These are phyloP conservation scores for Pichia scutulata DNA, from an alignment of 805 yeast species.

Conservation along the genomic window DNA sequence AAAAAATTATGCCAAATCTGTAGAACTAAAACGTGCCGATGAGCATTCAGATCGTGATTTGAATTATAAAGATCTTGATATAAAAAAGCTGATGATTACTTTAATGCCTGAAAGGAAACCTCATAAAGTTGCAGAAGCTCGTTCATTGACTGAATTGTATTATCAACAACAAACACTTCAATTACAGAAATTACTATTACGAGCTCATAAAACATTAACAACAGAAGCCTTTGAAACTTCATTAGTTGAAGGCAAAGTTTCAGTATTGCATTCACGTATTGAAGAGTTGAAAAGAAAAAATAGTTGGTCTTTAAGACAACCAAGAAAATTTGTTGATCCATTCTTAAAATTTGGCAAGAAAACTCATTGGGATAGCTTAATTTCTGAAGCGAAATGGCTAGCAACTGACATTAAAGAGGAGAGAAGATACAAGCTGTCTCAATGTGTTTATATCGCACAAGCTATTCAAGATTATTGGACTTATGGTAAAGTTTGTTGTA, in stretches of 20 bases:
- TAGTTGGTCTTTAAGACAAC: conserved; percentile 89
- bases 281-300: conserved; percentile 85
- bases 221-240: conserved; percentile 84
- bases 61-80: conserved; percentile 33
- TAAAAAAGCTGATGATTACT: conserved; percentile 37
- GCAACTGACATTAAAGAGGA: conserved; percentile 69
- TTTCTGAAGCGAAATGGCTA: conserved; percentile 82
- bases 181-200: conserved; percentile 66
- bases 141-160: conserved; percentile 77
- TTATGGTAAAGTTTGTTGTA: conserved; percentile 62
- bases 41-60: conserved; percentile 26
- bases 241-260: conserved; percentile 80
- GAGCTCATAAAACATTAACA: conserved; percentile 78
- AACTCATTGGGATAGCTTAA: conserved; percentile 63
- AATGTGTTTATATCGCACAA: conserved; percentile 62
- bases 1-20: conserved; percentile 18
- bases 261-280: conserved; percentile 82
- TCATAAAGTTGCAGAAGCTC: conserved; percentile 45
- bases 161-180: conserved; percentile 87
- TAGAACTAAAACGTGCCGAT: conserved; percentile 22
- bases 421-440: conserved; percentile 58
- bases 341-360: conserved; percentile 31
- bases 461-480: conserved; percentile 74
- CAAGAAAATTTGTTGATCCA: conserved; percentile 65
- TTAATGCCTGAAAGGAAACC: conserved; percentile 46